Percentiles rank a stretch among this genome's conserved stretches.
Conservation (phyloP, 176 grass and related monocot species). For the Cenchrus fungigraminus region DNA sequence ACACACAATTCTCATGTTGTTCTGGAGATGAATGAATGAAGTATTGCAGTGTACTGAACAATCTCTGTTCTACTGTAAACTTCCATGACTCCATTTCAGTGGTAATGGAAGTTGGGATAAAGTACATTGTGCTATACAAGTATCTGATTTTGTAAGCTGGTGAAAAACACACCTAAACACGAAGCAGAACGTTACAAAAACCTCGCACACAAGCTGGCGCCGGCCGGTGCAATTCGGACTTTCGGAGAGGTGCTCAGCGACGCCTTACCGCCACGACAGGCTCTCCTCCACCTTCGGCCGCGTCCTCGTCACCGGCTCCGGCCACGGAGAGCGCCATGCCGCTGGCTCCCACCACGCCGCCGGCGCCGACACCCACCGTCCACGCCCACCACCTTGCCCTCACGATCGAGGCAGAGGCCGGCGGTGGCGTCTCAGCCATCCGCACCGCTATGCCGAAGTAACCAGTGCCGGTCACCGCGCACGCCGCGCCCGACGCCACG, state of each 20-base stretch:
- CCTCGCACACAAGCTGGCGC: background rate
- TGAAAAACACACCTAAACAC: conserved; percentile 12
- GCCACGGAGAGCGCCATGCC: conserved; percentile 31
- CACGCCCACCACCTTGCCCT: conserved; percentile 43
- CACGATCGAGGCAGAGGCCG: background rate
- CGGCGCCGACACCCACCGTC: background rate
- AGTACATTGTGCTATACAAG: background rate
- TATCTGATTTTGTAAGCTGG: background rate
- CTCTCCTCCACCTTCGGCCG: conserved; percentile 39
- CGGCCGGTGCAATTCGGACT: background rate
- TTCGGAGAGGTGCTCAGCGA: background rate
- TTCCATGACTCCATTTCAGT: background rate
- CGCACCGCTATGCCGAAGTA: conserved; percentile 45
- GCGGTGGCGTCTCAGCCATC: background rate
- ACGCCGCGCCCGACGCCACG: conserved; percentile 32
- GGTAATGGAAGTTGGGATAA: background rate
- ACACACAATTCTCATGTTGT: background rate
- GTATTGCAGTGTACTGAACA: background rate
- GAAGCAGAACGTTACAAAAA: background rate
- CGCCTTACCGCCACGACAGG: conserved; percentile 21
- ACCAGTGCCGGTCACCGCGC: conserved; percentile 52
- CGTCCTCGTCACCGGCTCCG: conserved; percentile 42
- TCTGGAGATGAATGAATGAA: background rate
- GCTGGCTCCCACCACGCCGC: conserved; percentile 15
- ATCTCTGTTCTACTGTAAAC: background rate